These are phyloP conservation scores for Debaryomycetaceae sp. DNA, from an alignment of 1,139 yeast species.

Conservation along the genomic window DNA sequence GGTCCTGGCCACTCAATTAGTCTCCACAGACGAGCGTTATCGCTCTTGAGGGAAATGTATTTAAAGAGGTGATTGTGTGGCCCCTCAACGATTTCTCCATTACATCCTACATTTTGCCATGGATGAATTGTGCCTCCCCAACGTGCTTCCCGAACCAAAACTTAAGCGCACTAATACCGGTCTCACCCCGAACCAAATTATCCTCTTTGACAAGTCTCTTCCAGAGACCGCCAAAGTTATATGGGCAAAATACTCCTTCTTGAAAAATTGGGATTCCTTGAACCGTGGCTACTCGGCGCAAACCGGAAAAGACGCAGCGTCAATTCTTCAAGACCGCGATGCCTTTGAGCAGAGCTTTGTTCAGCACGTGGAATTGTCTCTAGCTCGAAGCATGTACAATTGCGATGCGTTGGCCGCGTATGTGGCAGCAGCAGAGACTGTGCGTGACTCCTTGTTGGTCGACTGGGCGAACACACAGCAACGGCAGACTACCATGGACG, in stretches of 20 bases:
- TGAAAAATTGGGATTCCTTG: constrained; percentile 17
- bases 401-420: constrained; percentile 91
- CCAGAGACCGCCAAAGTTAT: constrained; percentile 67
- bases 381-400: constrained; percentile 84
- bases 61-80: not conserved
- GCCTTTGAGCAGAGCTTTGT: constrained; percentile 64
- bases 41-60: too few species aligned
- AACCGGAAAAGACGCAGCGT: constrained; percentile 14
- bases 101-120: constrained; percentile 7
- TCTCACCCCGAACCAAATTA: constrained; percentile 81
- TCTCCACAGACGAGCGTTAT: too few species aligned
- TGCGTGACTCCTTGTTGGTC: constrained; percentile 69
- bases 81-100: not conserved
- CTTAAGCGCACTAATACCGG: constrained; percentile 76
- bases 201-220: constrained; percentile 69
- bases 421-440: constrained; percentile 73
- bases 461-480: constrained; percentile 96
- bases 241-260: constrained; percentile 57
- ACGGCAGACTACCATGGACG: constrained; percentile 71
- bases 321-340: constrained; percentile 18
- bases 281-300: constrained; percentile 15
- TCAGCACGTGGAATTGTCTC: constrained; percentile 77
- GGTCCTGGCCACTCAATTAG: too few species aligned
- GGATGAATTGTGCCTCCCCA: constrained; percentile 35
- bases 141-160: constrained; percentile 31